Base-by-base conservation (phyloP, 2,329 filamentous ascomycete species). In the Leptodontidium sp. region DNA sequence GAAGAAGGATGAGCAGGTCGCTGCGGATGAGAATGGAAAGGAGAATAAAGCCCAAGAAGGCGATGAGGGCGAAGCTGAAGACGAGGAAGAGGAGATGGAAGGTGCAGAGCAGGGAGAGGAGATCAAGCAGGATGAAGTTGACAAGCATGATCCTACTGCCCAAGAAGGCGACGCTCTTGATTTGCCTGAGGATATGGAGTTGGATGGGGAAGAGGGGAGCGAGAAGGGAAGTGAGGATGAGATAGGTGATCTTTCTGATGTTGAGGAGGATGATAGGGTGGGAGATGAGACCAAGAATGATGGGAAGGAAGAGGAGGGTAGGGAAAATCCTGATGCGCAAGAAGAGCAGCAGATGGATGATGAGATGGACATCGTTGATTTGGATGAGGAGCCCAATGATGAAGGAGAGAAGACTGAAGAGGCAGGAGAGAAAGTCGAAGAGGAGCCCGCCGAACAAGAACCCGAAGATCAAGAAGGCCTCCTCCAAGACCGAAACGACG, bases 121-220 rank as follows among this genome's bases (percentile, higher is more conserved):
- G 38, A 81, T 85, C 26, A 76, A 77, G 68, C 81, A 82, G 61
- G 81, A 89, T 68, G 87, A 91, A 64, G 83, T 83, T 64, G 89
- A 92, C 77, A 84, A 87, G 69, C 86, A 88, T 69, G 90, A 93
- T 78, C 86, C 88, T 6, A 86, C 91, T 78, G 83, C 88, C 14
- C 85, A 91, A 71, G 88, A 93, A 76, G 87, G 90, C 72, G 85
- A 92, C 64, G 87, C 86, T 6, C 83, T 93, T 52, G 90, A 93
- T 64, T 81, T 93, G 43, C 90, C 90, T 1, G 90, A 93, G 32
- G 89, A 93, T 71, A 87, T 93, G 80, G 86, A 91, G 69, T 84
- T 93, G 69, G 90, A 91, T 76, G 88, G 87, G 2, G 82, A 88
- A 63, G 80, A 81, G 32, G 84, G 85, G 14, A 84, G 81, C 40